Evolutionary conservation across 148 eudicot species (phyloP), one percentile per base, ranked within the genome.

Genomic region (Simmondsia chinensis): DNA sequence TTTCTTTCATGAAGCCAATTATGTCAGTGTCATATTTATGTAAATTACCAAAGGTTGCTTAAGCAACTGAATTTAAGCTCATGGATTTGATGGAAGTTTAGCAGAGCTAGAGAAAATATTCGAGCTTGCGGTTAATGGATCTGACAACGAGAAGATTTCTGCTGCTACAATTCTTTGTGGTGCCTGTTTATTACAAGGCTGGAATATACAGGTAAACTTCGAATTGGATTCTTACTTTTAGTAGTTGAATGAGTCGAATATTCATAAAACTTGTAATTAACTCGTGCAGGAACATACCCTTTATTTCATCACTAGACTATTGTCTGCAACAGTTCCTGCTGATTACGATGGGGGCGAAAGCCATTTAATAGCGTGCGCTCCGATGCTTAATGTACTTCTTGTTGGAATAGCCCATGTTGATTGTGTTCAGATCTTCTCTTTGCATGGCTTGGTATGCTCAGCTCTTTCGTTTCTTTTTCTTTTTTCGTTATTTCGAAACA

Each of bases 61-160:
- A 75, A 62, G 75, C 54, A 80, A 81, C 95, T 84, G 78, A 89
- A 75, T 61, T 78, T 72, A 64, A 78, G 83, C 79, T 84, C 74
- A 81, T 89, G 71, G 74, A 66, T 74, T 73, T 74, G 66, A 91
- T 91, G 94, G 86, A 91, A 91, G 97, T 79, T 79, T 85, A 70
- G 88, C 85, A 74, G 97, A 91, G 78, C 77, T 91, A 36, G 88
- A 91, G 67, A 85, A 76, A 65, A 40, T 85, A 54, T 91, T 76
- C 61, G 83, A 79, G 75, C 63, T 82, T 60, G 95, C 97, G 7
- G 67, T 82, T 60, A 60, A 60, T 21, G 97, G 97, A 59, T 82
- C 94, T 22, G 72, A 76, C 32, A 88, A 85, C 45, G 97, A 91
- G 66, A 86, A 59, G 66, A 60, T 82, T 37, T 77, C 73, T 62